Base-by-base conservation (phyloP, 176 grass and related monocot species). In the Lolium rigidum region DNA sequence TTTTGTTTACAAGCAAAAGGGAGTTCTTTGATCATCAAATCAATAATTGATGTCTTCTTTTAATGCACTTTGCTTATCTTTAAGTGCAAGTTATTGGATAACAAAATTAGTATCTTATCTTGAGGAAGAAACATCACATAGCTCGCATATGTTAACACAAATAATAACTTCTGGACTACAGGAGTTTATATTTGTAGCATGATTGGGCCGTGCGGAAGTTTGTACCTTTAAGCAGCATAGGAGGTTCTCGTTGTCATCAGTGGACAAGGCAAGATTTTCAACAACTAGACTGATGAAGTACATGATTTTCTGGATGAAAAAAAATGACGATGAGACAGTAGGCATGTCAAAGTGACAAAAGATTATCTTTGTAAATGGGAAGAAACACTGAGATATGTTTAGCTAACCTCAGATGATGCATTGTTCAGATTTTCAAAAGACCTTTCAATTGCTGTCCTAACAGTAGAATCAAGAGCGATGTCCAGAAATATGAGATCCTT, bases 401-500 rank as follows among this genome's bases (percentile, higher is more conserved):
- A 81, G 59, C 28, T 52, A 62, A 98, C 95, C 95, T 93, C 80
- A 41, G 91, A 89, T 64, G 85, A 77, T 85, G 89, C 93, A 87
- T 82, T 70, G 43, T 92, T 93, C 62, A 98, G 77, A 50, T 95
- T 84, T 56, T 90, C 93, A 62, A 95, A 98, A 83, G 84, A 90
- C 66, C 95, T 95, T 83, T 98, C 95, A 83, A 92, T 78, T 90
- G 89, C 91, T 89, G 95, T 95, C 73, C 95, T 93, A 48, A 98
- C 92, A 76, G 95, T 93, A 77, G 93, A 95, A 86, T 98, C 95
- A 88, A 98, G 93, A 84, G 95, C 89, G 80, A 95, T 88, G 84
- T 98, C 95, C 86, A 98, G 92, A 89, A 98, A 98, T 80, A 98
- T 89, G 61, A 98, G 85, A 86, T 98, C 95, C 60, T 98, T 98